Evolutionary conservation across 164 flowering plant genomes (phyloP).

Genomic region (Warburgia ugandensis): DNA sequence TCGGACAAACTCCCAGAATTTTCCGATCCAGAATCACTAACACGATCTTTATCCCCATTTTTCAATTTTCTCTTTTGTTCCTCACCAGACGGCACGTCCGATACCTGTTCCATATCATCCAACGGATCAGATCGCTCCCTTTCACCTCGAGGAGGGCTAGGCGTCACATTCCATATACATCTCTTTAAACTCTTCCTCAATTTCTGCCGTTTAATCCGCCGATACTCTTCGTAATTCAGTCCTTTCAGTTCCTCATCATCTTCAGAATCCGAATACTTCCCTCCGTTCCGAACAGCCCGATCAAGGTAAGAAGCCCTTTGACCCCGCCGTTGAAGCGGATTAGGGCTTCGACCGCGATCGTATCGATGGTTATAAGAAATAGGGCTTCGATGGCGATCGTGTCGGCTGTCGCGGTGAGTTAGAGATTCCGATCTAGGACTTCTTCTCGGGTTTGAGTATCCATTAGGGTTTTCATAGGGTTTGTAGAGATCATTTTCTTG

Average conservation of each 20-base stretch:
- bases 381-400: neutral
- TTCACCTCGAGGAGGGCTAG: slow-evolving; percentile 69
- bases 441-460: slow-evolving; percentile 21
- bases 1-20: slow-evolving; percentile 18
- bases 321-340: slow-evolving; percentile 1
- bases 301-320: slow-evolving; percentile 27
- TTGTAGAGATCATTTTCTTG: neutral
- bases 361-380: neutral
- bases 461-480: slow-evolving; percentile 6
- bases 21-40: slow-evolving; percentile 14
- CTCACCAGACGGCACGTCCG: slow-evolving; percentile 13
- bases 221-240: slow-evolving; percentile 53
- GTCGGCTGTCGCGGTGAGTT: neutral
- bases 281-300: slow-evolving; percentile 33
- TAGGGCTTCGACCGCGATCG: neutral
- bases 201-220: slow-evolving; percentile 81
- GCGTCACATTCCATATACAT: slow-evolving; percentile 72
- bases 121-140: slow-evolving; percentile 27
- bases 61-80: slow-evolving; percentile 10
- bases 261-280: slow-evolving; percentile 33
- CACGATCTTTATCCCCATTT: slow-evolving; percentile 4
- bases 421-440: slow-evolving; percentile 19
- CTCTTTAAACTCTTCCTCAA: slow-evolving; percentile 50
- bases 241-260: slow-evolving; percentile 91
- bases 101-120: slow-evolving; percentile 26